phyloP scores from a whole-genome alignment of 345 rosid genomes.

The Syzygium aromaticum region DNA sequence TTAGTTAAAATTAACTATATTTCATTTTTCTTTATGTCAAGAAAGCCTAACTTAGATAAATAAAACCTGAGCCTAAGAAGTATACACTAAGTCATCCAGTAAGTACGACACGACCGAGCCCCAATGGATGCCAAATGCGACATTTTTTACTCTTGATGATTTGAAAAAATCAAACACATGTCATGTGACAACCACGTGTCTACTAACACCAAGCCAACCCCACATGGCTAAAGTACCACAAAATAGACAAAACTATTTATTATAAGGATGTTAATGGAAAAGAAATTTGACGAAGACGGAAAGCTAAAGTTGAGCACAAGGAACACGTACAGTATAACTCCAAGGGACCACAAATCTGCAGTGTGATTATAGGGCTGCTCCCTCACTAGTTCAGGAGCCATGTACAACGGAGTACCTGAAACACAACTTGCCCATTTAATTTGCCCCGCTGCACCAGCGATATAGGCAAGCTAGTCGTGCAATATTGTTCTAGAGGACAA shows the following conservation, averaged over 20 bases:
- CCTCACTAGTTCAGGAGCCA: conserved; percentile 96
- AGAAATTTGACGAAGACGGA: neutral
- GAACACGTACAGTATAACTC: conserved; percentile 80
- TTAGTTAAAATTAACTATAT: neutral
- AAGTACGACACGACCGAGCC: neutral
- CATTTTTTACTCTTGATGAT: neutral
- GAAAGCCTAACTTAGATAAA: neutral
- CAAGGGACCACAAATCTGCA: conserved; percentile 98
- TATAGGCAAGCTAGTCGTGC: neutral
- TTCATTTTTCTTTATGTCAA: neutral
- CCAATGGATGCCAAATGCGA: neutral
- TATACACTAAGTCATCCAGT: neutral
- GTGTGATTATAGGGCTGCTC: conserved; percentile 99
- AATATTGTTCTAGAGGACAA: neutral
- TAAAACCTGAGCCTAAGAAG: neutral
- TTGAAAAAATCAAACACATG: neutral
- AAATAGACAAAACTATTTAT: neutral
- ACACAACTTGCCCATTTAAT: conserved; percentile 3
- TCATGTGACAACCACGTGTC: neutral
- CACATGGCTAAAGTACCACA: neutral
- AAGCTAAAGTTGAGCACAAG: neutral
- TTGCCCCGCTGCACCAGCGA: neutral
- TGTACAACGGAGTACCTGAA: conserved; percentile 93
- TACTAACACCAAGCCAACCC: neutral
- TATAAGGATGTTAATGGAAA: neutral